Conservation (phyloP, 2,329 filamentous ascomycete species). For the Capronia coronata region DNA sequence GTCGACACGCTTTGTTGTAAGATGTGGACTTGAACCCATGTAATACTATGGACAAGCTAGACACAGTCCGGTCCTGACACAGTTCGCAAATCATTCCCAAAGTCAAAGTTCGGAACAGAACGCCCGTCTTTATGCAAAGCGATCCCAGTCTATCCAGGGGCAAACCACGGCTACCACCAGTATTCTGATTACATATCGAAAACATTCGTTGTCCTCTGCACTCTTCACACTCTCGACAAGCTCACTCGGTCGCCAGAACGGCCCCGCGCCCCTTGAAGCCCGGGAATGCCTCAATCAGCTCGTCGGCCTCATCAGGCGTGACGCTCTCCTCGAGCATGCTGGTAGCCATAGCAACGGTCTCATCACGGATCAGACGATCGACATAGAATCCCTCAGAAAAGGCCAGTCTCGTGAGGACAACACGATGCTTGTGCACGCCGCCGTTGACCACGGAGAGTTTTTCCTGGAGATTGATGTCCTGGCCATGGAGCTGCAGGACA, state of each 20-base stretch:
- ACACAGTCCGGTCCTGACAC: too few relatives aligned
- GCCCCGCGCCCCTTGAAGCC: conserved; percentile 25
- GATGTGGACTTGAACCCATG: too few relatives aligned
- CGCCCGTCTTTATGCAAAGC: background rate
- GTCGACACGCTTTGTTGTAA: too few relatives aligned
- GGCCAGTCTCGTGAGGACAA: conserved; percentile 74
- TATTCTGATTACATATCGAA: background rate
- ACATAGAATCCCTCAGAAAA: conserved; percentile 75
- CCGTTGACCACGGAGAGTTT: conserved; percentile 66
- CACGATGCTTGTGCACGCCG: conserved; percentile 72
- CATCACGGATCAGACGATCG: conserved; percentile 68
- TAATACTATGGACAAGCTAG: too few relatives aligned
- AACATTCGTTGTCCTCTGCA: background rate
- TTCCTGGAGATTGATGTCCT: conserved; percentile 59
- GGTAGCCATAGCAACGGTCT: conserved; percentile 73
- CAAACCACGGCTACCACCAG: too few relatives aligned
- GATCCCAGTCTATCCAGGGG: background rate
- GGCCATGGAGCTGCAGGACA: conserved; percentile 55
- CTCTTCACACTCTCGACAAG: background rate
- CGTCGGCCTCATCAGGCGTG: conserved; percentile 70
- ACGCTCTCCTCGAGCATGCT: conserved; percentile 73
- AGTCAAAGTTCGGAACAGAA: too few relatives aligned
- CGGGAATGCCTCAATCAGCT: conserved; percentile 45
- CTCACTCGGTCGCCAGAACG: conserved; percentile 4
- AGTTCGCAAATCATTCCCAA: too few relatives aligned